Evolutionary conservation across 2,329 filamentous ascomycete genomes (phyloP).

Genomic region (Fusarium siculi): DNA sequence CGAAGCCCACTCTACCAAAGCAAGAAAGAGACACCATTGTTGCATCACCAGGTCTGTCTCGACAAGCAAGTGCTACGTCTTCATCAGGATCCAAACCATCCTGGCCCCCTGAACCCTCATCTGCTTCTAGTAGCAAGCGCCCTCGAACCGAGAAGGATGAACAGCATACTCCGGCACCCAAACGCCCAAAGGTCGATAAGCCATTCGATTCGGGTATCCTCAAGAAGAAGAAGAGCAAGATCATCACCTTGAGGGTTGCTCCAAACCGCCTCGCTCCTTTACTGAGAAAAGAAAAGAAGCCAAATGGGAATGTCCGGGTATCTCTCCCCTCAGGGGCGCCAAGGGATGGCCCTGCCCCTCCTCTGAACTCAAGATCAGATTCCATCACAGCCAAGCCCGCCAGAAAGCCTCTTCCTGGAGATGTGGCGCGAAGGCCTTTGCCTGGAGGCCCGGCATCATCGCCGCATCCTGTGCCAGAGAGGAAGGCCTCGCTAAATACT

Average conservation of each 20-base stretch:
- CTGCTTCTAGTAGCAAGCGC: constrained; percentile 47
- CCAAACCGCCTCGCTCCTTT: constrained; percentile 50
- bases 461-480: constrained; percentile 36
- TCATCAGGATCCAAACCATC: constrained; percentile 36
- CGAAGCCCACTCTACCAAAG: constrained; percentile 21
- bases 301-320: constrained; percentile 42
- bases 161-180: constrained; percentile 48
- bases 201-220: constrained; percentile 31
- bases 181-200: constrained; percentile 53
- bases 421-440: constrained; percentile 47
- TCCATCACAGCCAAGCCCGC: constrained; percentile 49
- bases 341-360: constrained; percentile 39
- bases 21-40: constrained; percentile 44
- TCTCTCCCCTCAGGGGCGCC: constrained; percentile 48
- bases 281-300: constrained; percentile 44
- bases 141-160: constrained; percentile 53
- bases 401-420: constrained; percentile 52
- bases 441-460: constrained; percentile 44
- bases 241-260: constrained; percentile 53
- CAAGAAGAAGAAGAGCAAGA: constrained; percentile 47
- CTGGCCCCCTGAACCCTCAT: constrained; percentile 30
- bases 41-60: constrained; percentile 39
- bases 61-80: constrained; percentile 39
- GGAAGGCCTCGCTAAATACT: constrained; percentile 43
- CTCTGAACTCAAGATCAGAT: constrained; percentile 42